Base-by-base conservation (phyloP, 306 rosid genomes). In the Sesbania bispinosa region DNA sequence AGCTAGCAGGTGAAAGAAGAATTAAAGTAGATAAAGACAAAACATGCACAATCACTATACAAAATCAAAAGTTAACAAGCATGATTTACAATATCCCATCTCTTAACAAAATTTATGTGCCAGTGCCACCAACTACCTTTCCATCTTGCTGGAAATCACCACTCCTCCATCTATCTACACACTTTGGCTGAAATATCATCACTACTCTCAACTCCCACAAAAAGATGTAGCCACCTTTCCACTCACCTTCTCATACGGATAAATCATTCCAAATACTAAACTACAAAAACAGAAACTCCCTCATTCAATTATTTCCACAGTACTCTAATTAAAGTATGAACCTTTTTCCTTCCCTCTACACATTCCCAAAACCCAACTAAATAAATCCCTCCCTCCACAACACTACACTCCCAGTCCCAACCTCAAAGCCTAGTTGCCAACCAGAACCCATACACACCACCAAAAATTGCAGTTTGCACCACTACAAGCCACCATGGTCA, bases 281-380 rank as follows among this genome's bases (percentile, higher is more conserved):
- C 64, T 58, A 76, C 81, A 71, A 77, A 77, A 51, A 20, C 67
- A 71, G 61, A 65, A 50, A 39, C 50, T 65, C 35, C 67, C 39
- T 16, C 57, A 41, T 73, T 60, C 82, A 81, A 81, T 77, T 59
- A 81, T 81, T 81, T 59, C 76, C 32, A 71, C 76, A 81, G 73
- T 73, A 11, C 30, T 20, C 50, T 33, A 38, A 47, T 48, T 51
- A 26, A 48, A 13, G 0, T 1, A 74, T n/a, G n/a, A n/a, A n/a
- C n/a, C 43, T 53, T 63, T 71, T 74, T 26, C 45, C 62, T 47
- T n/a, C n/a, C n/a, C 69, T 42, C 62, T 65, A 18, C 23, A 58
- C 67, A 36, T 30, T 11, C 62, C 69, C 50, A 42, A 77, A 73
- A 67, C 65, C 83, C 53, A 75, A 69, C 81, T 72, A 23, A 74